Conservation (phyloP, 1,284 basidiomycete genomes). For the Puccinia triticina region DNA sequence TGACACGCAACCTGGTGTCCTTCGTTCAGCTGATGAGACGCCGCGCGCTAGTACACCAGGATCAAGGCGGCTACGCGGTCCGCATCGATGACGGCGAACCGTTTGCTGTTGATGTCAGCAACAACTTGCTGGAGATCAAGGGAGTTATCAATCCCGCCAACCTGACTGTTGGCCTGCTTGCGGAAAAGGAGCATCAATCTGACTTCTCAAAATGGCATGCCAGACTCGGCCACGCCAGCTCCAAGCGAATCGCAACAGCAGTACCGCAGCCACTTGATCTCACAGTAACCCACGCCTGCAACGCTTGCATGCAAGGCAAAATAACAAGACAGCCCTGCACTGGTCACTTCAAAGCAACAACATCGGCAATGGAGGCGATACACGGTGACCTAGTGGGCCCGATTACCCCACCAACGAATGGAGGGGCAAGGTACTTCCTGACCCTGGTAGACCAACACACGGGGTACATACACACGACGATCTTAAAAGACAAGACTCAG, state of each 20-base stretch:
- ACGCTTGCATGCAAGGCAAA: not conserved
- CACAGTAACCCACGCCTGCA: not conserved
- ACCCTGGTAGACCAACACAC: no score
- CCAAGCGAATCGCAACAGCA: not conserved
- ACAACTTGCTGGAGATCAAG: not conserved
- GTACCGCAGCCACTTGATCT: not conserved
- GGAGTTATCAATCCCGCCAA: no score
- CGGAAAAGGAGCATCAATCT: no score
- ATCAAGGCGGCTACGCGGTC: no score
- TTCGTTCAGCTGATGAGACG: not conserved
- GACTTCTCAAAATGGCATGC: not conserved
- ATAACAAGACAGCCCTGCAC: not conserved
- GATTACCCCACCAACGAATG: not conserved
- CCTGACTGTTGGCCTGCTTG: no score
- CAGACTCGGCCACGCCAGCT: not conserved
- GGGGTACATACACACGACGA: no score
- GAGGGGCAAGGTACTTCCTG: no score
- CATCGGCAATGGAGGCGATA: not conserved
- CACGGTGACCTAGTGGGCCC: not conserved
- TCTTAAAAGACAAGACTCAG: no score
- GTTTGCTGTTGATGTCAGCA: not conserved
- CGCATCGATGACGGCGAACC: not conserved
- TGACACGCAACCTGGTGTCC: not conserved
- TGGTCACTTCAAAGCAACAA: no score
- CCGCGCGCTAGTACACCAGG: no score